Evolutionary conservation across 2,329 filamentous ascomycete species (phyloP), one percentile per base, ranked within the genome.

Genomic region (Aspergillus unguis): DNA sequence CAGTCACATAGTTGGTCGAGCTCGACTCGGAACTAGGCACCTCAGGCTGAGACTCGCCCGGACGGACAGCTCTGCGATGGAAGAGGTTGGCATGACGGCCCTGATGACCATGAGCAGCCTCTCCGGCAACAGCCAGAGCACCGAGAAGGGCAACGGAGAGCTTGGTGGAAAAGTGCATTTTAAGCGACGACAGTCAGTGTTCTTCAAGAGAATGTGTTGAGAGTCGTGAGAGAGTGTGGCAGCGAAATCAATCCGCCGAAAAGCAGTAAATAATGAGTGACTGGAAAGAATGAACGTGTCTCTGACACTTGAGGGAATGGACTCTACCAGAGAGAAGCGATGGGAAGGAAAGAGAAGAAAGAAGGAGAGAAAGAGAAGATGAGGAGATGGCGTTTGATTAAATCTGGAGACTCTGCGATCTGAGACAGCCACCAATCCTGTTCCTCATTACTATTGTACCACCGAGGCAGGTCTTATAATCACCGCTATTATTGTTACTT

Each of bases 121-220:
- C 65, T 43, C 64, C 63, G 33, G 69, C 47, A 33, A 69, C 64
- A 50, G 68, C 71, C 49, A 74, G 59, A 44, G 66, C 64, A 27
- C 66, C 68, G 47, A 72, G 58, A 43, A 72, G 59, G 51, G 64
- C 67, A 49, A 72, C 38, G 38, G 69, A 67, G 55, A 69, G 37
- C 57, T 70, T 72, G 65, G 60, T 62, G 47, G 65, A 56, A 56
- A 72, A 62, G 44, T 69, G 66, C 72, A 75, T 75, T 38, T 51
- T 67, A 48, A 32, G 33, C 9, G 27, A 27, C 33, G 29, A 54
- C 61, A 65, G 50, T 64, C 60, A 61, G 63, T 66, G 61, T 58
- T 58, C 47, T 17, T 44, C 35, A 25, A 37, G 35, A 37, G n/a
- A 8, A 7, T 38, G 9, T 27, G 27, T 26, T 25, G 37, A 28